phyloP scores from a whole-genome alignment of 2,329 filamentous ascomycete genomes.

The Arthrobotrys musiformis region DNA sequence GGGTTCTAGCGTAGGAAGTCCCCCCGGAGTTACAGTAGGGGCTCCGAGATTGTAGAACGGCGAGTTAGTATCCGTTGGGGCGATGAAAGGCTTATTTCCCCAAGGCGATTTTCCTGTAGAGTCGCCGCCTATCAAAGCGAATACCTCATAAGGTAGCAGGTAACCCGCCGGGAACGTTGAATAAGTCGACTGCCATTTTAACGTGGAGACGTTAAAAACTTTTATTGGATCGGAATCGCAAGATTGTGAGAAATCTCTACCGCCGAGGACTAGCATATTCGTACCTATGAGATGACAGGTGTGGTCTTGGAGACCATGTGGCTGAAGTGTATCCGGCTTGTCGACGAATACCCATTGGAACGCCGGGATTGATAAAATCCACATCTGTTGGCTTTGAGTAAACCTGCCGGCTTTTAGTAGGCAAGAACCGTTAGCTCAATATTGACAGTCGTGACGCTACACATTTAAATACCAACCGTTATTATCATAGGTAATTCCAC shows the following conservation, averaged over 20 bases:
- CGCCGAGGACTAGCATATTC: slow-evolving; percentile 44
- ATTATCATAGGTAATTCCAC: slow-evolving; percentile 34
- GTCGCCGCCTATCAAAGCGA: slow-evolving; percentile 25
- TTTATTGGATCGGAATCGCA: slow-evolving; percentile 31
- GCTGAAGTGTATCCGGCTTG: slow-evolving; percentile 34
- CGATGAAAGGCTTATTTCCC: slow-evolving; percentile 25
- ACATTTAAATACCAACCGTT: slow-evolving; percentile 11
- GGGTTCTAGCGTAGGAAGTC: neutral
- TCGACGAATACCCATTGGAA: slow-evolving; percentile 50
- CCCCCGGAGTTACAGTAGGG: neutral
- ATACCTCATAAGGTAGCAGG: slow-evolving; percentile 35
- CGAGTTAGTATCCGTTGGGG: slow-evolving; percentile 27
- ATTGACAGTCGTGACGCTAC: too few relatives aligned
- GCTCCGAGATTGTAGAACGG: slow-evolving; percentile 23
- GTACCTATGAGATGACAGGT: slow-evolving; percentile 42
- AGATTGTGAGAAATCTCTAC: slow-evolving; percentile 24
- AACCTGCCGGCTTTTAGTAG: slow-evolving; percentile 10
- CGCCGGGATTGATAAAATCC: slow-evolving; percentile 47
- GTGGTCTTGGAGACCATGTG: slow-evolving; percentile 38
- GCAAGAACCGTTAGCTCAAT: neutral
- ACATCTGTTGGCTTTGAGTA: slow-evolving; percentile 34
- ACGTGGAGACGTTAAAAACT: slow-evolving; percentile 44
- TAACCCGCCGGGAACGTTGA: slow-evolving; percentile 6
- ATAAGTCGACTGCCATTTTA: slow-evolving; percentile 39
- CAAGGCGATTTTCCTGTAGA: slow-evolving; percentile 11